Percentiles rank a stretch among this genome's conserved stretches.
phyloP scores from a whole-genome alignment of 768 basidiomycete genomes.

The Ephemerocybe angulata region DNA sequence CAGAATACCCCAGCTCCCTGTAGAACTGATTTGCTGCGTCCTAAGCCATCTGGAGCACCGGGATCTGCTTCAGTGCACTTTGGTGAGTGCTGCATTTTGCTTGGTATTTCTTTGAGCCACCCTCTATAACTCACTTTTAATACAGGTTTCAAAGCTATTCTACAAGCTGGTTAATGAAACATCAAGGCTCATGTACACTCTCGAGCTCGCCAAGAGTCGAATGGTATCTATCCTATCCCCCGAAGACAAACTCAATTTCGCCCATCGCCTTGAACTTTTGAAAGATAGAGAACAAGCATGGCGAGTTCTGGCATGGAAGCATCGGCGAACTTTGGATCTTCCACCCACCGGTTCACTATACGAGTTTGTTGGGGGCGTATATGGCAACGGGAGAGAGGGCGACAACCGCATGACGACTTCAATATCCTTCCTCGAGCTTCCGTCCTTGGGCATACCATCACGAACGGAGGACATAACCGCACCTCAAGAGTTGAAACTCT shows the following conservation, averaged over 20 bases:
- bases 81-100: conserved; percentile 10
- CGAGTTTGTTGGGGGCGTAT: conserved; percentile 49
- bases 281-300: conserved; percentile 45
- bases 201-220: conserved; percentile 46
- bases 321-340: conserved; percentile 32
- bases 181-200: conserved; percentile 44
- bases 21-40: conserved; percentile 24
- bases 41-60: conserved; percentile 19
- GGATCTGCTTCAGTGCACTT: conserved; percentile 18
- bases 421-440: conserved; percentile 51
- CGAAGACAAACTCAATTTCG: conserved; percentile 29
- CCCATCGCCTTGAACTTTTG: conserved; percentile 38
- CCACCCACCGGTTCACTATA: conserved; percentile 47
- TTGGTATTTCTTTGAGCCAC: not conserved
- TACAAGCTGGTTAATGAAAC: conserved; percentile 36
- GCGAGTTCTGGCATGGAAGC: conserved; percentile 40
- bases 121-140: not conserved
- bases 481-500: conserved; percentile 24
- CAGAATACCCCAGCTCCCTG: conserved; percentile 13
- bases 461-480: conserved; percentile 10
- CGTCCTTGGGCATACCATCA: conserved; percentile 24
- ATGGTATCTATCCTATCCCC: conserved; percentile 37
- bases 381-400: conserved; percentile 47
- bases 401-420: conserved; percentile 37
- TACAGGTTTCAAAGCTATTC: conserved; percentile 39